These are phyloP conservation scores for Viola pubescens DNA, from an alignment of 441 rosid genomes.

Conservation along the genomic window DNA sequence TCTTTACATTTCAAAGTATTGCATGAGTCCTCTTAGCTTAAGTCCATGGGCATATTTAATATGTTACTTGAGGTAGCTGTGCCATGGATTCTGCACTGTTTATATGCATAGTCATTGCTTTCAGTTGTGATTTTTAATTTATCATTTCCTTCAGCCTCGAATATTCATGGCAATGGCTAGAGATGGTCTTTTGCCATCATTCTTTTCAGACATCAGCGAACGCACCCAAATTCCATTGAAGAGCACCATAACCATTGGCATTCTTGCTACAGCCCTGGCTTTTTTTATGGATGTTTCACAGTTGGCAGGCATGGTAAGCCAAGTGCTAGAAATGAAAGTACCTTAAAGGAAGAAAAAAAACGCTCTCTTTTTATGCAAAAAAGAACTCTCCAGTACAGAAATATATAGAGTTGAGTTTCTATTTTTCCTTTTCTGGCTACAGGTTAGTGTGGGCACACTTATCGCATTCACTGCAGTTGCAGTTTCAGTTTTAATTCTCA, in stretches of 20 bases:
- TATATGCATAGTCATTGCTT: background rate
- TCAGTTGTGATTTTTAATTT: background rate
- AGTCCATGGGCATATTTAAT: too few species aligned
- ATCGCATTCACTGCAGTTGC: constrained; percentile 84
- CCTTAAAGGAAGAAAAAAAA: background rate
- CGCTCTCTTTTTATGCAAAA: background rate
- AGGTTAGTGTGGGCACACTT: constrained; percentile 90
- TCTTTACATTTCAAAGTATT: too few species aligned
- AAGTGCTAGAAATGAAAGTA: background rate
- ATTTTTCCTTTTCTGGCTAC: constrained; percentile 17
- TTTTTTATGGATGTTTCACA: constrained; percentile 83
- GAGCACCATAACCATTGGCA: constrained; percentile 61
- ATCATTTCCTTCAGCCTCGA: constrained; percentile 52
- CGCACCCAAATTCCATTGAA: constrained; percentile 73
- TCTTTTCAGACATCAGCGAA: constrained; percentile 63
- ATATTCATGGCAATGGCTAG: constrained; percentile 92
- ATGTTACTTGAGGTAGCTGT: too few species aligned
- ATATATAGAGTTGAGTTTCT: background rate
- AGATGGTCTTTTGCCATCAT: constrained; percentile 77
- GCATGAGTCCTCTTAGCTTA: too few species aligned
- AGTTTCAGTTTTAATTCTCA: constrained; percentile 60
- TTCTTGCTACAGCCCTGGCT: constrained; percentile 59
- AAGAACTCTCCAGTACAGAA: background rate
- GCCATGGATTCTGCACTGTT: background rate
- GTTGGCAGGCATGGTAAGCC: constrained; percentile 77